These are phyloP conservation scores for Fusarium annulatum DNA, from an alignment of 2,329 filamentous ascomycete species.

Conservation along the genomic window DNA sequence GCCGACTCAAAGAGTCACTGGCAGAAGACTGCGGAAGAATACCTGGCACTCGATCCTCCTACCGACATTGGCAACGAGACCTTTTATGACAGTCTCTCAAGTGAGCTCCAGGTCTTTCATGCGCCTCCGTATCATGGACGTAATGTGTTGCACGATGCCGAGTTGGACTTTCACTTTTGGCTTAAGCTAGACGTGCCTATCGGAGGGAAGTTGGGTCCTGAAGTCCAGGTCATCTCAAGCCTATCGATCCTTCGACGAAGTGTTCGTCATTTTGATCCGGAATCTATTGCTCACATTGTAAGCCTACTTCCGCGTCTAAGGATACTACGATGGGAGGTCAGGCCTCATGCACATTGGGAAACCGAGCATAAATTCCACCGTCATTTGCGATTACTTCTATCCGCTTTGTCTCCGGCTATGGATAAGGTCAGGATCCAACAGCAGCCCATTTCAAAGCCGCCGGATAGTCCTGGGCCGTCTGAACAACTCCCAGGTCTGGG, in stretches of 20 bases:
- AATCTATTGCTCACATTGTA: neutral
- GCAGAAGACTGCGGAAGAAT: neutral
- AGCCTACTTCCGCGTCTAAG: neutral
- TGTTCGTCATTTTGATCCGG: neutral
- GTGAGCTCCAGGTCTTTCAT: neutral
- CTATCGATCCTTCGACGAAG: neutral
- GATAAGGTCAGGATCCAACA: neutral
- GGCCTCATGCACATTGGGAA: neutral
- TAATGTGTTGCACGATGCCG: neutral
- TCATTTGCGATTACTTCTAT: too few species aligned
- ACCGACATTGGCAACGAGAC: accelerated
- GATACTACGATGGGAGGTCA: neutral
- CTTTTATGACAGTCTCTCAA: neutral
- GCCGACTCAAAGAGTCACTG: neutral
- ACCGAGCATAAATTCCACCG: neutral
- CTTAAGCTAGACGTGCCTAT: neutral
- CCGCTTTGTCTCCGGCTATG: neutral
- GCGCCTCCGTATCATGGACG: neutral
- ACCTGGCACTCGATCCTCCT: neutral
- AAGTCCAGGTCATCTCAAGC: neutral
- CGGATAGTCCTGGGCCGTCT: accelerated
- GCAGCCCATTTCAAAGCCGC: neutral
- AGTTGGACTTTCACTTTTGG: neutral
- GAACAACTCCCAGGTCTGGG: neutral
- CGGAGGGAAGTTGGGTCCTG: neutral